Base-by-base conservation (phyloP, 2,329 filamentous ascomycete genomes). In the Domatiomyces globalis region DNA sequence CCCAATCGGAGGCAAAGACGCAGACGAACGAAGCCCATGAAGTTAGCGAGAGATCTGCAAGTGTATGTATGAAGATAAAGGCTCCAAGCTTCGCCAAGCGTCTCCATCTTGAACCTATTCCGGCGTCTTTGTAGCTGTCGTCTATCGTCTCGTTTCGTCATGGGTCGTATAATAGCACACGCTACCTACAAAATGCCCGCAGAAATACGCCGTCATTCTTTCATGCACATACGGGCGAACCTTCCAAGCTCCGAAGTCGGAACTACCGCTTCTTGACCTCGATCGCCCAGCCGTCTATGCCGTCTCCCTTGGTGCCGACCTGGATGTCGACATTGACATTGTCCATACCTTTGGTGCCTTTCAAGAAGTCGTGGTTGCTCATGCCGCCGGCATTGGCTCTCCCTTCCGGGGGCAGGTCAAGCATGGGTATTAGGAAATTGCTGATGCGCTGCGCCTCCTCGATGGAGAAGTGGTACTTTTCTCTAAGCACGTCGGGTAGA, bases 371-470 rank as follows among this genome's bases (percentile, higher is more conserved):
- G 61, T 94, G 87, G 5, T 84, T 83, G 3, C 85, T 83, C 92
- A 96, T 96, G 5, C 92, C 92, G 36, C 92, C 92, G 0, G 92
- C 92, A 65, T 96, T 98, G 9, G 92, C 92, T 43, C 92, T 77
- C 68, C 87, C 85, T 54, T 90, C 87, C 0, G 92, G 92, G 43
- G 87, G 71, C 20, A 98, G 73, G 67, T 95, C 87, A 42, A 98
- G 74, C 87, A 96, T 94, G 0, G 92, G 92, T 1, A 82, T 74
- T 52, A 98, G 68, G 69, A 98, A 95, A 25, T 86, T 84, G 15
- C 82, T 76, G 57, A 95, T 83, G 54, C 79, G 79, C 69, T 83
- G 84, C 45, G 79, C 81, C 60, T 95, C 88, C 48, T 94, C 80
- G 10, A 85, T 80, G 58, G 80, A 82, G 69, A 95, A 96, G 67